These are phyloP conservation scores for Nissolia schottii DNA, from an alignment of 306 rosid genomes.

Conservation along the genomic window DNA sequence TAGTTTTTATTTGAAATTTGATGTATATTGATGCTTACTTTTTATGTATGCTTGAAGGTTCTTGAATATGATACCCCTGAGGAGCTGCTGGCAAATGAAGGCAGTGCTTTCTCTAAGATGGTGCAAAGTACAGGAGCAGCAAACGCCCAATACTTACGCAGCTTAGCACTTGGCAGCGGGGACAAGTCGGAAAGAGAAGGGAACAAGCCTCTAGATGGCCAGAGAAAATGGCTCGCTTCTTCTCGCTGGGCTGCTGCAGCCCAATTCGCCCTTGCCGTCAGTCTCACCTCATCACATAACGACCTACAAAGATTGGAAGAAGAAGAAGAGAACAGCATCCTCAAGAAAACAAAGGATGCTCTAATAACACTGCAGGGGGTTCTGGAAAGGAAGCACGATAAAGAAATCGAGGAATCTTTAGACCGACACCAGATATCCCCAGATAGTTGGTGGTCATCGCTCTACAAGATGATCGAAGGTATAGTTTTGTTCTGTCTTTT, in stretches of 20 bases:
- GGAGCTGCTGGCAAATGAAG: constrained; percentile 55
- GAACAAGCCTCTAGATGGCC: constrained; percentile 31
- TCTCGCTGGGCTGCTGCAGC: constrained; percentile 79
- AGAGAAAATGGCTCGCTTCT: constrained; percentile 53
- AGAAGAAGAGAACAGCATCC: constrained; percentile 55
- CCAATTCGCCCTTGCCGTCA: constrained; percentile 62
- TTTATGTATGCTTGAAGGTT: constrained; percentile 43
- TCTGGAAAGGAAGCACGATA: constrained; percentile 76
- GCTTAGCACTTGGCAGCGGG: constrained; percentile 50
- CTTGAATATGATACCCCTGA: constrained; percentile 70
- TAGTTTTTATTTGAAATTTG: constrained; percentile 1
- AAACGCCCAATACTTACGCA: constrained; percentile 72
- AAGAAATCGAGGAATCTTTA: constrained; percentile 55
- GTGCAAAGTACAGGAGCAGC: constrained; percentile 88
- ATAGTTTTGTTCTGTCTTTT: constrained; percentile 9
- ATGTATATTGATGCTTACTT: neutral
- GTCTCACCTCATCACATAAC: constrained; percentile 61
- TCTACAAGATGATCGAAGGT: constrained; percentile 92
- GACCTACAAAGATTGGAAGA: constrained; percentile 72
- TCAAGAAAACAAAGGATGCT: constrained; percentile 74
- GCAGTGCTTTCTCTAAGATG: constrained; percentile 76
- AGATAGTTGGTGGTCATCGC: constrained; percentile 78
- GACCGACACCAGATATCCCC: constrained; percentile 42
- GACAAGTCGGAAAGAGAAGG: constrained; percentile 34
- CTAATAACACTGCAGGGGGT: constrained; percentile 79